Conservation (phyloP, 2,329 filamentous ascomycete genomes). For the Sporothrix pallida region DNA sequence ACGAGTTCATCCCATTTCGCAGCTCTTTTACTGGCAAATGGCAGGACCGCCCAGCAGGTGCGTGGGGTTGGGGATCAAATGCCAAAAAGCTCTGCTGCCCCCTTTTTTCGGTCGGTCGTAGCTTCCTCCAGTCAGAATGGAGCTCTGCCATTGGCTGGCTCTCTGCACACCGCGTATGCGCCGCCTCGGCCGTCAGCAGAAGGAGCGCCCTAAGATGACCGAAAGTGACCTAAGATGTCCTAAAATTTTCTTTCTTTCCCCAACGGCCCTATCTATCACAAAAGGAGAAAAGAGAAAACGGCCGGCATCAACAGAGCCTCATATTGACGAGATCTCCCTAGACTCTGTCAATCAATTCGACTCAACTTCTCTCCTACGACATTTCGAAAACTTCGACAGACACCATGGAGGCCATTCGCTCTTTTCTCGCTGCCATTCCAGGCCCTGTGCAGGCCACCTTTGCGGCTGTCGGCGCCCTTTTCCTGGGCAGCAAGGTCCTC, state of each 20-base stretch:
- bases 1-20: too few species aligned
- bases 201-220: neutral
- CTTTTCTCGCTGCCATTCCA: conserved; percentile 51
- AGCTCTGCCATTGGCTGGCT: conserved; percentile 18
- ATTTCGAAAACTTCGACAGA: neutral
- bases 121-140: neutral
- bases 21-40: neutral
- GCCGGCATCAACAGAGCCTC: neutral
- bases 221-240: neutral
- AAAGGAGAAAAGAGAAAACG: neutral
- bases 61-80: neutral
- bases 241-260: neutral
- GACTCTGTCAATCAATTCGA: neutral
- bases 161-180: neutral
- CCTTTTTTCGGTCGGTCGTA: neutral
- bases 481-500: conserved; percentile 61
- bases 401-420: conserved; percentile 45
- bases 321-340: too few species aligned
- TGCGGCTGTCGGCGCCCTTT: conserved; percentile 64
- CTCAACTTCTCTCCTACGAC: neutral
- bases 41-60: neutral
- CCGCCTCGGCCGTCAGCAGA: neutral
- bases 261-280: neutral
- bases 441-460: conserved; percentile 52
- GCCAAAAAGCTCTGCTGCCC: neutral